phyloP scores from a whole-genome alignment of 345 rosid genomes.

The Bruguiera gymnorhiza region DNA sequence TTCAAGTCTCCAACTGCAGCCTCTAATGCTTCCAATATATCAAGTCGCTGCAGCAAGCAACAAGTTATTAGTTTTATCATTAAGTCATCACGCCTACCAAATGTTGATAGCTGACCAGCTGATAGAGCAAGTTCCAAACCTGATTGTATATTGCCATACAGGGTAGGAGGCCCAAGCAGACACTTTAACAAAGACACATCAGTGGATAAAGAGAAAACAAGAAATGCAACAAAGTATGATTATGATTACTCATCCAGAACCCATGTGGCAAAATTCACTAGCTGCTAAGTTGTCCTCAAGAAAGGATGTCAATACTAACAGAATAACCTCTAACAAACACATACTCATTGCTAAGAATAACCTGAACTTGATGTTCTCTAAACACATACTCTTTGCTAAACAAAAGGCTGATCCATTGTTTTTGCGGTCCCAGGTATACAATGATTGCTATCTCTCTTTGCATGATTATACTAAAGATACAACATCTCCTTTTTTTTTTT shows the following conservation, averaged over 20 bases:
- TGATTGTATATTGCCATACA: too few relatives aligned
- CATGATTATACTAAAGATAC: too few relatives aligned
- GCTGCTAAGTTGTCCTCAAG: not conserved
- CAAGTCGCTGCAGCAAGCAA: constrained; percentile 54
- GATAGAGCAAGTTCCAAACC: too few relatives aligned
- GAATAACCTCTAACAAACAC: too few relatives aligned
- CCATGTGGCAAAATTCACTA: not conserved
- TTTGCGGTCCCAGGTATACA: too few relatives aligned
- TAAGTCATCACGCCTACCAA: not conserved
- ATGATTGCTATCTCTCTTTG: too few relatives aligned
- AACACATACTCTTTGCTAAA: too few relatives aligned
- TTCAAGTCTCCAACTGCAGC: constrained; percentile 44
- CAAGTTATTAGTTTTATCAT: constrained; percentile 14
- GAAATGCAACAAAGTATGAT: not conserved
- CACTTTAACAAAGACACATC: not conserved
- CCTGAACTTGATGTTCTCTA: too few relatives aligned
- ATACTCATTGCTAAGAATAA: too few relatives aligned
- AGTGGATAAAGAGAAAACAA: not conserved
- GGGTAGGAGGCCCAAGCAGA: not conserved
- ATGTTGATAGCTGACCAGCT: not conserved
- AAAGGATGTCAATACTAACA: too few relatives aligned
- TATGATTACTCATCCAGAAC: not conserved
- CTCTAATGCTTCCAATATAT: constrained; percentile 77
- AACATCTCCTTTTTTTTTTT: too few relatives aligned
- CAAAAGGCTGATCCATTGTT: too few relatives aligned